Conservation (phyloP, 2,329 filamentous ascomycete genomes). For the Penicillium sumatraense region DNA sequence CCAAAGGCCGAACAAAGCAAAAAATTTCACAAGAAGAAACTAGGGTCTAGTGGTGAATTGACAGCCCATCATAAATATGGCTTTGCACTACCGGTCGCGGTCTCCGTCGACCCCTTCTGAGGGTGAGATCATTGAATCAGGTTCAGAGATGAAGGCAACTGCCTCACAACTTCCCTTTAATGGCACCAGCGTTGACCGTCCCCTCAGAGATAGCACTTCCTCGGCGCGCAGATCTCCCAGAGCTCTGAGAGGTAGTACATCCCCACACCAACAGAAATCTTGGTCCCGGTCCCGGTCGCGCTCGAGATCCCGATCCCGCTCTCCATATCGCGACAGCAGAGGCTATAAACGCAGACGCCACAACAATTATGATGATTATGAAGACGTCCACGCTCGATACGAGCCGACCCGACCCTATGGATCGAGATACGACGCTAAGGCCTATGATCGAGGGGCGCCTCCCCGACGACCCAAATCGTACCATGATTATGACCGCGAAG, state of each 20-base stretch:
- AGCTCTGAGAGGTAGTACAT: constrained; percentile 55
- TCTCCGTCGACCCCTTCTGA: constrained; percentile 74
- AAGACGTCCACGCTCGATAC: constrained; percentile 32
- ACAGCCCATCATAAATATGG: constrained; percentile 43
- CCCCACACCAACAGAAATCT: constrained; percentile 66
- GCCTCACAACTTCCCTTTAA: constrained; percentile 73
- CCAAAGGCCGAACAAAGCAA: constrained; percentile 21
- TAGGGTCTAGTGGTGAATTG: background rate
- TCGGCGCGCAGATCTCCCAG: constrained; percentile 53
- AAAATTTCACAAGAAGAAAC: background rate
- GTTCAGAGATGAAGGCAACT: constrained; percentile 81
- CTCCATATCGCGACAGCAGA: constrained; percentile 45
- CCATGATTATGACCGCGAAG: constrained; percentile 58
- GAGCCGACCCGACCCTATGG: constrained; percentile 38
- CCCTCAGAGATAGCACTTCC: constrained; percentile 72
- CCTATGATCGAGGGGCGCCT: constrained; percentile 45
- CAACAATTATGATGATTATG: constrained; percentile 42
- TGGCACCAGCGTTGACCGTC: constrained; percentile 88
- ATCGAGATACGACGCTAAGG: constrained; percentile 45
- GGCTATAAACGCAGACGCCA: constrained; percentile 49
- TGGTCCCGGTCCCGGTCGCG: constrained; percentile 34
- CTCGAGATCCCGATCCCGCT: constrained; percentile 40
- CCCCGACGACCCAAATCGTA: constrained; percentile 47
- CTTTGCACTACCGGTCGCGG: constrained; percentile 50
- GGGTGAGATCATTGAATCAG: constrained; percentile 81